phyloP scores from a whole-genome alignment of 2,329 filamentous ascomycete species.

The Grosmannia serpens region DNA sequence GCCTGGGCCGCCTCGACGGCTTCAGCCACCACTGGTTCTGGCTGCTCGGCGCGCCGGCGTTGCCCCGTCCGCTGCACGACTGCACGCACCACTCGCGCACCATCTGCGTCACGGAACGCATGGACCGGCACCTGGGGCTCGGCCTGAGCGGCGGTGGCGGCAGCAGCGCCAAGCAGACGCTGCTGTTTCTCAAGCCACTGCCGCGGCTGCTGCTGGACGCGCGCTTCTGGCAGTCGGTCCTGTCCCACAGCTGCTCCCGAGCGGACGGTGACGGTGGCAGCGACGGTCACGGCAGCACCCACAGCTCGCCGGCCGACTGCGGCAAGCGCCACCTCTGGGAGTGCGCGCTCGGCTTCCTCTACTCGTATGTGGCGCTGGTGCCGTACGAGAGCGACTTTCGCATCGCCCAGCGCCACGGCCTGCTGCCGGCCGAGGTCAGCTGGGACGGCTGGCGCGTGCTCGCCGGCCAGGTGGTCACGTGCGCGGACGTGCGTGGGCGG shows the following conservation, averaged over 20 bases:
- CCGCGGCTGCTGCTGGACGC: conserved; percentile 23
- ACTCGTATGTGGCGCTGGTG: conserved; percentile 25
- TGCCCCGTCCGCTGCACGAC: conserved; percentile 16
- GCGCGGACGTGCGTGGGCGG: conserved; percentile 17
- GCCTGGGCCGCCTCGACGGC: conserved; percentile 12
- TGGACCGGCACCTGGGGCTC: conserved; percentile 22
- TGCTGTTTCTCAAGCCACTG: conserved; percentile 23
- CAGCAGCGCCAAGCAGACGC: conserved; percentile 10
- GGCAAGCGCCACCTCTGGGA: conserved; percentile 10
- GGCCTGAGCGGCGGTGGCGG: conserved; percentile 3
- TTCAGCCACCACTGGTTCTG: conserved; percentile 13
- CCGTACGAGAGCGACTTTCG: conserved; percentile 25
- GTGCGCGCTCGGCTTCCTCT: conserved; percentile 26
- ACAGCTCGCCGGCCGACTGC: conserved; percentile 7
- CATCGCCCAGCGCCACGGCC: conserved; percentile 21
- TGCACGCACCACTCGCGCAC: conserved; percentile 11
- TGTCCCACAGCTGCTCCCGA: conserved; percentile 9
- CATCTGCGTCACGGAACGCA: conserved; percentile 17
- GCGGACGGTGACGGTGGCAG: not conserved
- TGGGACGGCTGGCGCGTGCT: conserved; percentile 29
- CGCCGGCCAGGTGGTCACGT: conserved; percentile 18
- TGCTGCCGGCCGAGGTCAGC: conserved; percentile 23
- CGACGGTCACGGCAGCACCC: not conserved
- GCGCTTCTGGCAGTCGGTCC: conserved; percentile 16
- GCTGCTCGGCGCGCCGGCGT: conserved; percentile 11